Conservation (phyloP, 2,329 filamentous ascomycete genomes). For the Lecanicillium sp. region DNA sequence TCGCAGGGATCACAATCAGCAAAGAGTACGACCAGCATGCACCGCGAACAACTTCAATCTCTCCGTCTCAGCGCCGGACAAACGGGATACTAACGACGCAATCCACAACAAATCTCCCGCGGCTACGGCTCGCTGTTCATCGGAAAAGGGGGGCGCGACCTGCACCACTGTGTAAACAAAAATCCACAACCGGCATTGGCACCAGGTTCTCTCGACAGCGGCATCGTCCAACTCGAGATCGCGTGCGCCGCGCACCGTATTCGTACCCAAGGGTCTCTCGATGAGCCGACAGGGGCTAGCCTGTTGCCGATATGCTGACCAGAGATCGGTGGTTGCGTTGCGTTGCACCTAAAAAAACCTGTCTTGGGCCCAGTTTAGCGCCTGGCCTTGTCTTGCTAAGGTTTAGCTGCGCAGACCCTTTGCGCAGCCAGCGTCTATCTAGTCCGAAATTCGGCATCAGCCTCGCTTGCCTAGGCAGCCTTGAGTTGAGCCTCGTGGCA, state of each 20-base stretch:
- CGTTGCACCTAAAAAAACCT: neutral
- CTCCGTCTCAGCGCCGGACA: no score
- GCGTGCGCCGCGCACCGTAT: slow-evolving; percentile 11
- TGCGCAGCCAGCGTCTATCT: neutral
- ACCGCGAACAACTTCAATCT: neutral
- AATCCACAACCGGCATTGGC: neutral
- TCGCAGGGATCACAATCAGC: no score
- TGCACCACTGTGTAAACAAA: no score
- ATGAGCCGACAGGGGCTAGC: neutral
- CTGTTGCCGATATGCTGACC: slow-evolving; percentile 2
- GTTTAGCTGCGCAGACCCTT: slow-evolving; percentile 4
- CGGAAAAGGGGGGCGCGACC: no score
- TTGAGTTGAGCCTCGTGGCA: no score
- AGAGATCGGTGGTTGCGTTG: slow-evolving; percentile 1
- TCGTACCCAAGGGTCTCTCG: slow-evolving; percentile 8
- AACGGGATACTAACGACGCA: no score
- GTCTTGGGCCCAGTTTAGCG: neutral
- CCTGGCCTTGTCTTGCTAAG: slow-evolving; percentile 3
- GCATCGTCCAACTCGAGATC: neutral
- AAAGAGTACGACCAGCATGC: no score
- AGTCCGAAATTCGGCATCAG: neutral
- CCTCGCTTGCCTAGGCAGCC: neutral
- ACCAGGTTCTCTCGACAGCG: no score
- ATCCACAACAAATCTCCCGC: no score
- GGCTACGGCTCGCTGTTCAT: no score